Evolutionary conservation across 78 protist genomes (phyloP).

Genomic region (Dictyostelium intermedium): DNA sequence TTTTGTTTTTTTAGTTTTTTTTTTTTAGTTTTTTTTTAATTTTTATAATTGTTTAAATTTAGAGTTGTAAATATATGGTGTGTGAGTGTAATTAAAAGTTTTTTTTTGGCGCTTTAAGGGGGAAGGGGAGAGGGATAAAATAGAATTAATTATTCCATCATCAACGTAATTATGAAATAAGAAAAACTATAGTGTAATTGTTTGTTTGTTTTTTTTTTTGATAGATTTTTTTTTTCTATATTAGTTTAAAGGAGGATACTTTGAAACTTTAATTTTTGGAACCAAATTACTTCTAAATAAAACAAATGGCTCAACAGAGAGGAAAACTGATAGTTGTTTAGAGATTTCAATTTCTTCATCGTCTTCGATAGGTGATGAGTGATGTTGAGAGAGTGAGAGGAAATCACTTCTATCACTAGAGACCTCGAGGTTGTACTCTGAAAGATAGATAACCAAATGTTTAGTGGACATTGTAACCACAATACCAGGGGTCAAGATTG

Average conservation of each 20-base stretch:
- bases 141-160: background rate
- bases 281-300: constrained; percentile 57
- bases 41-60: background rate
- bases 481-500: constrained; percentile 52
- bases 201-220: background rate
- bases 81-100: background rate
- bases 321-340: constrained; percentile 44
- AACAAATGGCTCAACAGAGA: constrained; percentile 70
- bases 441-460: constrained; percentile 57
- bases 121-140: background rate
- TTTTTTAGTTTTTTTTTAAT: background rate
- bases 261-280: constrained; percentile 60
- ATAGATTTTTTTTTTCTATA: background rate
- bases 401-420: constrained; percentile 52
- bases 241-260: constrained; percentile 41
- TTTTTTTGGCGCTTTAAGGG: background rate
- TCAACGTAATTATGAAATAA: background rate
- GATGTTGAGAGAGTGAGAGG: background rate
- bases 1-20: background rate
- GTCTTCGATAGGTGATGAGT: background rate
- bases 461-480: constrained; percentile 62
- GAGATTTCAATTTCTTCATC: constrained; percentile 51
- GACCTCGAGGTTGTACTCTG: constrained; percentile 52
- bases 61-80: background rate
- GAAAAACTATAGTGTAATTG: background rate